phyloP scores from a whole-genome alignment of 1,284 basidiomycete genomes.

The Moesziomyces sp. region DNA sequence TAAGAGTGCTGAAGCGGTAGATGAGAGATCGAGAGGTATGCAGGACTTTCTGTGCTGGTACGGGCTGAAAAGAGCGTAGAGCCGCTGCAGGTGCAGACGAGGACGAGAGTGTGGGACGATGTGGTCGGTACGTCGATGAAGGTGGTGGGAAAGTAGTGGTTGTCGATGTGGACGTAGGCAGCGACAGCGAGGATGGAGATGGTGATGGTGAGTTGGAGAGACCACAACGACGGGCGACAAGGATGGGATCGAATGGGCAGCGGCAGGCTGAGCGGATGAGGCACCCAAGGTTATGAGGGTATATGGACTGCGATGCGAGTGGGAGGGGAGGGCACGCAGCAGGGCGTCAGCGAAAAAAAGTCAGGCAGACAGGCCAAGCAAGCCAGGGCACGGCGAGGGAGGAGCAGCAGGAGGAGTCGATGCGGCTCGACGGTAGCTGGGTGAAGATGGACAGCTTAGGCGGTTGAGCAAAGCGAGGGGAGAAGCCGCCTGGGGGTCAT shows the following conservation, averaged over 20 bases:
- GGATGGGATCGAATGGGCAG: conserved; percentile 6
- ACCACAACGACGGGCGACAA: conserved; percentile 7
- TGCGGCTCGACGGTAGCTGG: neutral
- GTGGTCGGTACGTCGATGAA: conserved; percentile 1
- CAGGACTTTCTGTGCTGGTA: neutral
- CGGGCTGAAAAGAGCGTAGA: conserved; percentile 5
- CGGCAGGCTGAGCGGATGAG: conserved; percentile 9
- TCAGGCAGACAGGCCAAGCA: neutral
- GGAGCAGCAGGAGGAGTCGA: neutral
- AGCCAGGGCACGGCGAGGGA: neutral
- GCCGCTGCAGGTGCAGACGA: neutral
- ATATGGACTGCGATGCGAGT: conserved; percentile 2
- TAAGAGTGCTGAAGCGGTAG: neutral
- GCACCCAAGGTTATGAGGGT: conserved; percentile 18
- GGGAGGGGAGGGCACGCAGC: conserved; percentile 11
- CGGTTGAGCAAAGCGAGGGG: no score
- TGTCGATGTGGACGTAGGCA: neutral
- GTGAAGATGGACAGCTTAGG: neutral
- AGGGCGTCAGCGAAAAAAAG: conserved; percentile 5
- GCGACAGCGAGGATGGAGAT: conserved; percentile 1
- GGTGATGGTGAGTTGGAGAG: conserved; percentile 1
- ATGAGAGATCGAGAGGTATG: neutral
- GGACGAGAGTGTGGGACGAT: neutral
- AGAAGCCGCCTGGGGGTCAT: neutral
- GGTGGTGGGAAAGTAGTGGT: neutral